A percentile compares a stretch with the other conserved stretches of the same genome.
These are phyloP conservation scores for Umbelopsis sp. DNA, from an alignment of 192 early-diverging fungal species.

Conservation along the genomic window DNA sequence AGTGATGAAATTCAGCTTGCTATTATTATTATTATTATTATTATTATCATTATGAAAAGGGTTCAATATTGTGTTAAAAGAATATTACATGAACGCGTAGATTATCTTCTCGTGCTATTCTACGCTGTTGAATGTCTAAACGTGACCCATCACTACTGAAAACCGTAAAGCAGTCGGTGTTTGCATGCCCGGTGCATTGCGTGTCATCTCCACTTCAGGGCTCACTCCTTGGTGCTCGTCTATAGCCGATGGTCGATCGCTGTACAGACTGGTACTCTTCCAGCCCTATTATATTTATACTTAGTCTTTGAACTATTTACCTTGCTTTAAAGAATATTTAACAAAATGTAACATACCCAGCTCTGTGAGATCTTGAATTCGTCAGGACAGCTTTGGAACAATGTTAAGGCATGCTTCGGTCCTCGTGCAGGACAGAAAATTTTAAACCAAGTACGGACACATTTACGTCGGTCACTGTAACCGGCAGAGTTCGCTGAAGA, in stretches of 20 bases:
- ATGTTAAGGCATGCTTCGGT: slow-evolving; percentile 49
- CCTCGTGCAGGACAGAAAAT: slow-evolving; percentile 49
- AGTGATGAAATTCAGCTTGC: too few relatives aligned
- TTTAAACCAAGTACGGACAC: slow-evolving; percentile 57
- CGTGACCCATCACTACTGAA: slow-evolving; percentile 43
- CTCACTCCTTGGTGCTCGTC: not conserved
- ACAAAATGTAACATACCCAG: slow-evolving; percentile 44
- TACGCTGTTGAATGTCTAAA: slow-evolving; percentile 18
- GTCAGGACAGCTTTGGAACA: slow-evolving; percentile 60
- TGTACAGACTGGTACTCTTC: slow-evolving; percentile 38
- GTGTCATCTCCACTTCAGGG: not conserved
- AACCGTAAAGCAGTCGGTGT: slow-evolving; percentile 30
- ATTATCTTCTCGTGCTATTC: too few relatives aligned
- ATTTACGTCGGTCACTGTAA: slow-evolving; percentile 48
- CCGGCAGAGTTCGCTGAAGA: not conserved
- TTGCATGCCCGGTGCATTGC: not conserved
- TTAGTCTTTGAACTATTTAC: not conserved
- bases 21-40: too few relatives aligned
- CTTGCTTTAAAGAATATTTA: too few relatives aligned
- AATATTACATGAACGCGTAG: too few relatives aligned
- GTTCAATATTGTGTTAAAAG: too few relatives aligned
- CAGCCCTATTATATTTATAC: slow-evolving; percentile 27
- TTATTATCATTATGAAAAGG: too few relatives aligned
- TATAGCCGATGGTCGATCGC: slow-evolving; percentile 23
- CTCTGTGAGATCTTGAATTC: slow-evolving; percentile 53